Evolutionary conservation across 352 stramenopile species (phyloP), one percentile per base, ranked within the genome.

Genomic region (Phytophthora cajani): DNA sequence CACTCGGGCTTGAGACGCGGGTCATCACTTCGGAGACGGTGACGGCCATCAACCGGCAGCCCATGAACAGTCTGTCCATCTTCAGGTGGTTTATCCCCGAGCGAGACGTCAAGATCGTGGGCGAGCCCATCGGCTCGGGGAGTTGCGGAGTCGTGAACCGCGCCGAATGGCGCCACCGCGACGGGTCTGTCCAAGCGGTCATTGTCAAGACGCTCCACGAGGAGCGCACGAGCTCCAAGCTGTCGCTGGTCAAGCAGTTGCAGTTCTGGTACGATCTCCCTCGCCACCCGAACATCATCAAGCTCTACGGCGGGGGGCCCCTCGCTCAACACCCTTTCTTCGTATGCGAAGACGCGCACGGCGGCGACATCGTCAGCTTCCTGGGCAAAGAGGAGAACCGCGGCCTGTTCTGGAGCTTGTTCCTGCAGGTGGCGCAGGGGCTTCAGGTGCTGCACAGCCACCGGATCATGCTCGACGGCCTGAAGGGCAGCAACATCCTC

Each of bases 401-500:
- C 10, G 25, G 10, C 1, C 38, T 64, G 17, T 47, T 78, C 10
- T 77, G 67, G 67, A 54, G 25, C 5, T 55, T 61, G 14, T 66
- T 82, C 25, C 58, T 74, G 16, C 59, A 79, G 49, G 60, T 64
- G 3, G 72, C 73, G 3, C 21, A 75, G 10, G 89, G 85, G 0
- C 63, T 97, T 0, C 23, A 59, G 42, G 90, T 80, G 50, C 69
- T 97, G 1, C 87, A 97, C 64, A 21, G 49, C 1, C 60, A 75
- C 23, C 51, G 66, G 5, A 73, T 88, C 36, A 68, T 97, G 19
- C 89, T 97, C 67, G 80, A 87, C 30, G 89, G 94, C 32, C 75
- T 96, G n/a, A 96, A 97, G 68, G 79, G 83, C 36, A 84, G 71
- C 40, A 96, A 97, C 69, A 65, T 97, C 42, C 72, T 96, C 11